Conservation (phyloP, 257 asterid genomes). For the Verbascum thapsus region DNA sequence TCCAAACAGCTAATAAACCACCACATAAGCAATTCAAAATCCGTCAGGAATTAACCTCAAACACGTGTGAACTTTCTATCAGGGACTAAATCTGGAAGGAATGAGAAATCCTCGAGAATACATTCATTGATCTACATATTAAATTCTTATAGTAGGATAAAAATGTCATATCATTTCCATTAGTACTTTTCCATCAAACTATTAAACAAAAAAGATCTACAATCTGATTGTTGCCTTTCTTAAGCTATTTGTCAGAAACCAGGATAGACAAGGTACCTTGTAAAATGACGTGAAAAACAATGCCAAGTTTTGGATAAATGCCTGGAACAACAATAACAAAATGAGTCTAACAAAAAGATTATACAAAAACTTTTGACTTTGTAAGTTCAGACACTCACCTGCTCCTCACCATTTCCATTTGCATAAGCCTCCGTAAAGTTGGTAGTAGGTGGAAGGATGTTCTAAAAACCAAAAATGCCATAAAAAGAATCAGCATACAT, state of each 20-base stretch:
- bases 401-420: slow-evolving; percentile 84
- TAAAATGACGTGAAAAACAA: slow-evolving; percentile 90
- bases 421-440: slow-evolving; percentile 82
- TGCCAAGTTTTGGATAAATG: slow-evolving; percentile 92
- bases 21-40: slow-evolving; percentile 5
- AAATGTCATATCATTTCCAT: slow-evolving; percentile 14
- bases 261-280: slow-evolving; percentile 53
- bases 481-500: slow-evolving; percentile 27
- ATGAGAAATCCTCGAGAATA: background rate
- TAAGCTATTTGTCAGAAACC: background rate
- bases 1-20: background rate
- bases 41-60: slow-evolving; percentile 16
- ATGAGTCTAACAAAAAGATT: slow-evolving; percentile 17
- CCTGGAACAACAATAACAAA: slow-evolving; percentile 49
- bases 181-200: background rate
- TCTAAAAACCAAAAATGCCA: slow-evolving; percentile 41
- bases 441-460: slow-evolving; percentile 65
- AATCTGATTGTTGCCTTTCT: background rate
- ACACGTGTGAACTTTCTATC: background rate
- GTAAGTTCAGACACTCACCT: slow-evolving; percentile 50
- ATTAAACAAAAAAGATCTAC: background rate
- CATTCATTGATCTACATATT: background rate
- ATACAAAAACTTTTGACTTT: background rate
- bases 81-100: background rate
- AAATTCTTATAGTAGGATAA: background rate